Base-by-base conservation (phyloP, 768 basidiomycete species). In the Lyophyllum decastes region DNA sequence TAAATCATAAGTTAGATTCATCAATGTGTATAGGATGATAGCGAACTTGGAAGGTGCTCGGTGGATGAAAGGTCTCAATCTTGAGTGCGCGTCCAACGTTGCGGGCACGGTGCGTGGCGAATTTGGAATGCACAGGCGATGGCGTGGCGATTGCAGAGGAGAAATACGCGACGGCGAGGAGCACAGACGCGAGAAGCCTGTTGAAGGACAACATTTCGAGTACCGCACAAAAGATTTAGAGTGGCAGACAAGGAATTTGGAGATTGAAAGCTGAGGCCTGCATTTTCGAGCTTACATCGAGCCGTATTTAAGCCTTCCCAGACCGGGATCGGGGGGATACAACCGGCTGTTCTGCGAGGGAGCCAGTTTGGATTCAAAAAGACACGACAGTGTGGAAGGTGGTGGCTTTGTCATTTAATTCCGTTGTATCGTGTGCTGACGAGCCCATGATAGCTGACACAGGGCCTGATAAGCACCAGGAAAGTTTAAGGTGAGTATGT, bases 131-230 rank as follows among this genome's bases (percentile, higher is more conserved):
- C 21, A 7, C 22, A 1, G 47, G 34, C 22, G 5, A 19, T 10
- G 55, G 35, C 22, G 9, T 17, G 2, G 55, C 55, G n/a, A 24
- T 9, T 22, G 62, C 51, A 19, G 53, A 22, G 1, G 67, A 65
- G 6, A 66, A 59, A 35, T 65, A 65, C 11, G 57, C 57, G 43
- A 70, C 52, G 35, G 64, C 68, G 24, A 70, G 64, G 43, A 69
- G 55, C 35, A 70, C 64, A 17, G 69, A 66, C 10, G 64, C 57
- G 27, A 70, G 61, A 52, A 71, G 58, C 51, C 65, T 69, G 55
- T 64, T 64, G 58, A 66, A 68, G 38, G 49, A 60, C 50, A 68
- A 52, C 69, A 70, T 67, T 49, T 35, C 25, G 35, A 38, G 35
- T 38, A 6, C 35, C 35, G 14, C 35, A 16, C 35, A 38, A 3